phyloP scores from a whole-genome alignment of 2,329 filamentous ascomycete genomes.

The Trematosphaeria pertusa region DNA sequence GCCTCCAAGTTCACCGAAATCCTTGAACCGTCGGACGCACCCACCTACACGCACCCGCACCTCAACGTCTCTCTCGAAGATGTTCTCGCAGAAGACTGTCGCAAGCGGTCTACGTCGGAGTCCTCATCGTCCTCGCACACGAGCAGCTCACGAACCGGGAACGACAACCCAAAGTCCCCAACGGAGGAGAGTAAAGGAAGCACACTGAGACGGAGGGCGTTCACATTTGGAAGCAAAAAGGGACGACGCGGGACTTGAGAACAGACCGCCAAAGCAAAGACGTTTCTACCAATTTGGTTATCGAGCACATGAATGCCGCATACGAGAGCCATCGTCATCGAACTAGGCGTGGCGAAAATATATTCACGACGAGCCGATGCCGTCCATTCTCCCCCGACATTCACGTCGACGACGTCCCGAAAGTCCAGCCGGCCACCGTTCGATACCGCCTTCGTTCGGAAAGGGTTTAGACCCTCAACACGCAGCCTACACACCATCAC shows the following conservation, averaged over 20 bases:
- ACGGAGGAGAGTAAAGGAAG: conserved; percentile 35
- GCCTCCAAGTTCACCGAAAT: conserved; percentile 49
- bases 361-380: background rate
- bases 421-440: no score
- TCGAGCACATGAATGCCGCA: no score
- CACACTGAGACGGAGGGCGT: conserved; percentile 30
- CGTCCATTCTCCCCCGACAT: background rate
- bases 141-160: conserved; percentile 26
- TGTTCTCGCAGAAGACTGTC: conserved; percentile 47
- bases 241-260: conserved; percentile 31
- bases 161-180: conserved; percentile 35
- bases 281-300: no score
- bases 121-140: conserved; percentile 38
- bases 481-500: no score
- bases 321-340: no score
- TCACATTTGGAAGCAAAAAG: conserved; percentile 44
- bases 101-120: conserved; percentile 42
- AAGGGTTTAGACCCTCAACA: no score
- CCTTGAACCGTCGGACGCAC: conserved; percentile 43
- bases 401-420: background rate
- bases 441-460: no score
- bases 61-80: conserved; percentile 50
- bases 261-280: background rate
- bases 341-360: conserved; percentile 34
- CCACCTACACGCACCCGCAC: conserved; percentile 44